phyloP scores from a whole-genome alignment of 2,329 filamentous ascomycete genomes.

The Eutypa lata region DNA sequence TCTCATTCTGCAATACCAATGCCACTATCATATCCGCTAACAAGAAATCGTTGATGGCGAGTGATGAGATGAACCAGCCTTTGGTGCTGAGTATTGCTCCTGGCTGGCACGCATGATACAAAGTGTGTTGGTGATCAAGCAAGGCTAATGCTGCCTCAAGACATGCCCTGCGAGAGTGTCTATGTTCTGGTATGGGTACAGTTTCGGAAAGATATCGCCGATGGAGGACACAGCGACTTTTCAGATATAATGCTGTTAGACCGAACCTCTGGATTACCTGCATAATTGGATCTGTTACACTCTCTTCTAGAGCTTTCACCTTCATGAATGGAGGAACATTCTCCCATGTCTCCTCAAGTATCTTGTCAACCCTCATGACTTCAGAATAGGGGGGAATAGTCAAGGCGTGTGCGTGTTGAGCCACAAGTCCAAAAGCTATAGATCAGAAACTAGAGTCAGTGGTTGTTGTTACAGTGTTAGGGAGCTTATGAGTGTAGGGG shows the following conservation, averaged over 20 bases:
- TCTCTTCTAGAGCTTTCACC: conserved; percentile 45
- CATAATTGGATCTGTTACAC: conserved; percentile 44
- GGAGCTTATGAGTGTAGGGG: neutral
- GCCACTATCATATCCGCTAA: conserved; percentile 60
- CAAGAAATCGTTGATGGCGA: conserved; percentile 60
- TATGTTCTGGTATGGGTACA: conserved; percentile 40
- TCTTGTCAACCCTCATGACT: conserved; percentile 44
- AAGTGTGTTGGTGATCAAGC: conserved; percentile 43
- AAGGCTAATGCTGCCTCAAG: conserved; percentile 47
- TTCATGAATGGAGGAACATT: conserved; percentile 46
- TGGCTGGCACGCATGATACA: conserved; percentile 48
- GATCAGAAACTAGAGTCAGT: neutral
- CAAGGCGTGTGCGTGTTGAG: conserved; percentile 47
- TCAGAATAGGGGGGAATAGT: conserved; percentile 45
- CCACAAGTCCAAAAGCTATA: conserved; percentile 45
- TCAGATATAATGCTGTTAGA: conserved; percentile 50
- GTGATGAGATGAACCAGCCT: conserved; percentile 55
- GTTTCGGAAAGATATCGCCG: conserved; percentile 48
- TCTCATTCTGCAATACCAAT: conserved; percentile 44
- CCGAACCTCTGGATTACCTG: conserved; percentile 52
- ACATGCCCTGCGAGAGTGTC: conserved; percentile 50
- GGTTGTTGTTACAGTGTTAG: too few species aligned
- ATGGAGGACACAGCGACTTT: conserved; percentile 54
- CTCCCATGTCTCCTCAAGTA: conserved; percentile 43
- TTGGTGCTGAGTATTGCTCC: conserved; percentile 50